Percentiles rank a stretch among this genome's conserved stretches.
phyloP scores from a whole-genome alignment of 768 basidiomycete genomes.

The Amanita rubescens region DNA sequence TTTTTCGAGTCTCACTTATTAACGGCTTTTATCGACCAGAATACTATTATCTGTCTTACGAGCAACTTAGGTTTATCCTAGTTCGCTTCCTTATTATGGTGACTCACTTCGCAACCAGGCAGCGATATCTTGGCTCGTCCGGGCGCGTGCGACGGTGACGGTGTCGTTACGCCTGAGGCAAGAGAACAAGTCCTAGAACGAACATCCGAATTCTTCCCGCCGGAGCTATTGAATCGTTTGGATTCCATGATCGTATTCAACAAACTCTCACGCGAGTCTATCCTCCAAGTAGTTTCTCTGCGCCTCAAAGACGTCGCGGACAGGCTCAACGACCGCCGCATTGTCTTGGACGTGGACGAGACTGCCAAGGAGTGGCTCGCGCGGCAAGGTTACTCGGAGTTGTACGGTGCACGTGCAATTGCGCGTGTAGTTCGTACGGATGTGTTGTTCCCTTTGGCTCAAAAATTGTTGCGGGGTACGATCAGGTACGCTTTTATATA shows the following conservation, averaged over 20 bases:
- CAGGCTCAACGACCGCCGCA: slow-evolving; percentile 56
- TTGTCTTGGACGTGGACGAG: slow-evolving; percentile 63
- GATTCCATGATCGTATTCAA: slow-evolving; percentile 89
- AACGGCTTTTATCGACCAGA: slow-evolving; percentile 29
- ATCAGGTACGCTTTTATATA: slow-evolving; percentile 44
- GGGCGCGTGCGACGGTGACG: slow-evolving; percentile 53
- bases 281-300: slow-evolving; percentile 72
- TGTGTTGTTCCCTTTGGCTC: slow-evolving; percentile 77
- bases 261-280: slow-evolving; percentile 68
- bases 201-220: slow-evolving; percentile 78
- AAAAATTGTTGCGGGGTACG: slow-evolving; percentile 71
- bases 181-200: slow-evolving; percentile 63
- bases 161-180: slow-evolving; percentile 55
- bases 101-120: slow-evolving; percentile 18
- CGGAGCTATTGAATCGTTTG: slow-evolving; percentile 84
- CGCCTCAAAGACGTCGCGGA: slow-evolving; percentile 68
- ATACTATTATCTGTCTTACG: slow-evolving; percentile 88
- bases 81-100: background rate
- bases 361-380: slow-evolving; percentile 64
- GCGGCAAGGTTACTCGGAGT: slow-evolving; percentile 69
- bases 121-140: slow-evolving; percentile 69
- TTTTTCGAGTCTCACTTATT: background rate
- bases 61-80: slow-evolving; percentile 65
- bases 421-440: slow-evolving; percentile 79
- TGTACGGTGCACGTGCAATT: slow-evolving; percentile 85